Evolutionary conservation across 495 filamentous ascomycete species (phyloP), one percentile per base, ranked within the genome.

Genomic region (Aspergillus asperescens): DNA sequence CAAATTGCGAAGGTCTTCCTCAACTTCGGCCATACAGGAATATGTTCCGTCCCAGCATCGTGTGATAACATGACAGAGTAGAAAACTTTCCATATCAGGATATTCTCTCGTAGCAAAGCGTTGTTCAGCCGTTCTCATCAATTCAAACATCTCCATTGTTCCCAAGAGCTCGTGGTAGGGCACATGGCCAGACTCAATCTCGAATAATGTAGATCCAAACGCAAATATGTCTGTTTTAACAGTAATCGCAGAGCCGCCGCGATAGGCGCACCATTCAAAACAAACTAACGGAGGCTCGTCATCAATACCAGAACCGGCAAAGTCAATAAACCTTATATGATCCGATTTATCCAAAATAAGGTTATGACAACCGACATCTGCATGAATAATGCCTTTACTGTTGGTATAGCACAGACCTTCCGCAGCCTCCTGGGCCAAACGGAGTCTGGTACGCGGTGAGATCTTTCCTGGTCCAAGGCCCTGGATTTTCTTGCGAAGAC

Each of bases 291-390:
- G 41, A 37, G 32, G 38, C 37, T 49, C 48, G 7, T 40, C 48
- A 25, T 59, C 52, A 38, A 59, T 52, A 45, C 57, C 48, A 34
- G 57, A 59, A 19, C 57, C 57, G 41, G 41, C 57, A 47, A 59
- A 59, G 48, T 59, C 57, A 45, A 59, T 59, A 38, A 59, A 55
- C 48, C 50, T 55, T 24, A 55, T 48, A 39, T 59, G 57, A 15
- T 25, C 46, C 27, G 47, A 42, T 13, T 25, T 47, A 39, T 55
- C 42, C 18, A 55, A 24, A 39, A 55, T n/a, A 9, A 59, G 23
- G 27, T 59, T 55, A 25, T 55, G 57, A 34, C 57, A 59, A 6
- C 57, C 57, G 39, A 55, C 27, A 39, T 59, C 57, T 24, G 52
- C 57, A 49, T 59, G 52, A 15, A 59, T 46, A 23, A 59, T 59